Conservation (phyloP, 177 flowering plant genomes). For the Telopea speciosissima region DNA sequence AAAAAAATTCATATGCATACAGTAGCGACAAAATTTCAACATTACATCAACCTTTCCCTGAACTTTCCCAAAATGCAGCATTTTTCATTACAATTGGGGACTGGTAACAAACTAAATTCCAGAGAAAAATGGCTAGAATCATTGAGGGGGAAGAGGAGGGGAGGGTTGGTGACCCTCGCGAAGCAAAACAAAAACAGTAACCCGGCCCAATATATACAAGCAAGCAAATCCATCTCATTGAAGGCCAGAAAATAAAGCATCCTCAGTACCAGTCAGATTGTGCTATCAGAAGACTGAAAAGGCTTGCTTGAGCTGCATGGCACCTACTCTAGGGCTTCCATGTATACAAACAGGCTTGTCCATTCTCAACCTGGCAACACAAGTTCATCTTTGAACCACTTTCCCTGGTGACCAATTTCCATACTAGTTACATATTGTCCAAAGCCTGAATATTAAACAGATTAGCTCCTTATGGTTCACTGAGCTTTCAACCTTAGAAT, state of each 20-base stretch:
- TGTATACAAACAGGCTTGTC: not conserved
- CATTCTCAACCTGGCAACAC: not conserved
- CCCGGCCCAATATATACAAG: not conserved
- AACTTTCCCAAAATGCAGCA: not conserved
- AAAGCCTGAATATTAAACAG: not conserved
- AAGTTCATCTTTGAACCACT: not conserved
- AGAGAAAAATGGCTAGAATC: not conserved
- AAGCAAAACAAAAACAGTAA: not conserved
- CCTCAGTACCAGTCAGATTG: not conserved
- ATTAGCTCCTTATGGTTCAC: constrained; percentile 17
- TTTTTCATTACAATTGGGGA: not conserved
- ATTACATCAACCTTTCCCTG: too few species aligned
- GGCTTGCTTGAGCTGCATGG: not conserved
- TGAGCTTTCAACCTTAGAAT: constrained; percentile 73
- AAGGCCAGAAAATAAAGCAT: not conserved
- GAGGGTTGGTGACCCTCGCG: not conserved
- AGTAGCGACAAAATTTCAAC: not conserved
- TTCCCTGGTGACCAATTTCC: not conserved
- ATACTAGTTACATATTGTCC: too few species aligned
- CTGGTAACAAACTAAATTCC: not conserved
- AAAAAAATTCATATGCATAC: not conserved
- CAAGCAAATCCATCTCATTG: not conserved
- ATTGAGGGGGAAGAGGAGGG: not conserved
- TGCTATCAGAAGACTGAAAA: not conserved
- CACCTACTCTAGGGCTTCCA: not conserved